These are phyloP conservation scores for Scutellaria baicalensis DNA, from an alignment of 257 asterid species.

Conservation along the genomic window DNA sequence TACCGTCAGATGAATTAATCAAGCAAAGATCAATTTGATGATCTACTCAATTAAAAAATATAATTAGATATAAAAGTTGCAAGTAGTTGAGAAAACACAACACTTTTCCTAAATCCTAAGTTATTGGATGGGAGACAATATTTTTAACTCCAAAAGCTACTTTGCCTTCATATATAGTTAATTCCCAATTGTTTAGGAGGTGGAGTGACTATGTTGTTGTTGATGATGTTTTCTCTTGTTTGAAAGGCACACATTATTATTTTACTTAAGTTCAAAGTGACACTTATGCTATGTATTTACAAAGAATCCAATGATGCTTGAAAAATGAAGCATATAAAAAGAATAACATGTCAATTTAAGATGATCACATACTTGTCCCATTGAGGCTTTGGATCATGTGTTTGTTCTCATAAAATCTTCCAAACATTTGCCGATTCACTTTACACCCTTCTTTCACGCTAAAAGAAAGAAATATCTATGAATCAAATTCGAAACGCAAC, in stretches of 20 bases:
- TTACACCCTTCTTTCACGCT: not conserved
- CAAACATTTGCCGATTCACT: not conserved
- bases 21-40: no score
- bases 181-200: not conserved
- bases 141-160: not conserved
- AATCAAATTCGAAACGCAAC: not conserved
- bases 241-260: conserved; percentile 1
- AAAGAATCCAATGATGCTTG: not conserved
- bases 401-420: conserved; percentile 9
- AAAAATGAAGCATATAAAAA: not conserved
- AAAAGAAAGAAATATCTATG: not conserved
- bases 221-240: not conserved
- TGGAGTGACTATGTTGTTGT: conserved; percentile 10
- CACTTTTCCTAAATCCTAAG: not conserved
- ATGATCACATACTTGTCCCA: not conserved
- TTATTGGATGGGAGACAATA: conserved; percentile 12
- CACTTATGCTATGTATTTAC: not conserved
- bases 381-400: conserved; percentile 6
- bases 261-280: conserved; percentile 1
- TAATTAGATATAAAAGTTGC: not conserved
- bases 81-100: not conserved
- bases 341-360: not conserved
- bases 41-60: no score
- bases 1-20: no score
- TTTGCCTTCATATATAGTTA: not conserved